Conservation (phyloP, 192 early-diverging fungal genomes). For the Spizellomyces punctatus region DNA sequence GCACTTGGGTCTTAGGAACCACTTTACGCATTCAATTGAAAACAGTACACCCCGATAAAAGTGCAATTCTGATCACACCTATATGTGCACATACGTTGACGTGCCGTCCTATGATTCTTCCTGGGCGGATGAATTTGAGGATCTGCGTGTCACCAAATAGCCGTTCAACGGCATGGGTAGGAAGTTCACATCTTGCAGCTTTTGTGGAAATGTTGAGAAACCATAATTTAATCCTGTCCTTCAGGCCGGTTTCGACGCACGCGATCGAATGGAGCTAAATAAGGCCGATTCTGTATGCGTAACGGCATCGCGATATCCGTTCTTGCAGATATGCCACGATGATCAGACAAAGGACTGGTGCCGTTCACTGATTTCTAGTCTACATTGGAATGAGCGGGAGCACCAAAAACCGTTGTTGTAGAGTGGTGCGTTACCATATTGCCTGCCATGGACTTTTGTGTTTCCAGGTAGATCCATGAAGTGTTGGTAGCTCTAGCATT, state of each 20-base stretch:
- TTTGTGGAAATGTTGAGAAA: background rate
- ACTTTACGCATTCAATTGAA: no score
- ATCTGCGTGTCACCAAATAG: slow-evolving; percentile 77
- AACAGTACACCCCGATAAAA: slow-evolving; percentile 87
- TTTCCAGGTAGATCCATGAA: no score
- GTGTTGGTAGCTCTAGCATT: no score
- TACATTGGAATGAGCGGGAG: slow-evolving; percentile 93
- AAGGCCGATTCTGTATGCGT: slow-evolving; percentile 88
- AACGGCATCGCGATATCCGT: slow-evolving; percentile 80
- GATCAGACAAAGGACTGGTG: slow-evolving; percentile 90
- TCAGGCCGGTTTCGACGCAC: slow-evolving; percentile 81
- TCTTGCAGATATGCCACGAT: slow-evolving; percentile 81
- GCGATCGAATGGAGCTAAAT: slow-evolving; percentile 84
- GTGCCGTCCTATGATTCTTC: slow-evolving; percentile 95
- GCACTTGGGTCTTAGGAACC: no score
- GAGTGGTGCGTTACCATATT: background rate
- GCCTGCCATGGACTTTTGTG: no score
- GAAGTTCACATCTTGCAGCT: slow-evolving; percentile 1
- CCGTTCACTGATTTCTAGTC: slow-evolving; percentile 74
- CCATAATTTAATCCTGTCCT: no score
- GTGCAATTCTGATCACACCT: slow-evolving; percentile 89
- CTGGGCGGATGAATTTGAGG: slow-evolving; percentile 87
- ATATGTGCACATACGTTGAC: slow-evolving; percentile 91
- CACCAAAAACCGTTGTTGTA: slow-evolving; percentile 70
- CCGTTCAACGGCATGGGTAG: slow-evolving; percentile 89